phyloP scores from a whole-genome alignment of 139 green algal species.

The Picochlorum sp. region DNA sequence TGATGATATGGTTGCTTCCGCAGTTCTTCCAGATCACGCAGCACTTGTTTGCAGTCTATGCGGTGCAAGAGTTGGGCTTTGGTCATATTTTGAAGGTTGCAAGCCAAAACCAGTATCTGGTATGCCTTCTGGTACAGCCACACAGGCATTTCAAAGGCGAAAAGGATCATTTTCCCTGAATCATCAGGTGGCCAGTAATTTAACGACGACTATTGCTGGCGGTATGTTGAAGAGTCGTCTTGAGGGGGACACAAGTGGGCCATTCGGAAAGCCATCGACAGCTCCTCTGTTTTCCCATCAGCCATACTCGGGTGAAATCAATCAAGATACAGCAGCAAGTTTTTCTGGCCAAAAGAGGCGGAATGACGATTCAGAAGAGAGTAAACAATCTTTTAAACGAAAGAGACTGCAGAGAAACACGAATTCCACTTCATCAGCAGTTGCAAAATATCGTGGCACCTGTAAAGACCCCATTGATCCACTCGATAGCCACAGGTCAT shows the following conservation, averaged over 20 bases:
- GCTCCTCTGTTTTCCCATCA: too few species aligned
- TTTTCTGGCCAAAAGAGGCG: too few species aligned
- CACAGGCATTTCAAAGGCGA: not conserved
- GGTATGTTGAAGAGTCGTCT: not conserved
- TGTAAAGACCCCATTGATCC: slow-evolving; percentile 5
- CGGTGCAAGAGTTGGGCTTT: slow-evolving; percentile 27
- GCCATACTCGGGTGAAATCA: too few species aligned
- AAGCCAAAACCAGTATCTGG: not conserved
- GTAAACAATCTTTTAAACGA: not conserved
- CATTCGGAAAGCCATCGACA: not conserved
- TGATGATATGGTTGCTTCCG: not conserved
- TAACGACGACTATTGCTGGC: slow-evolving; percentile 2
- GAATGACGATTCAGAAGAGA: not conserved
- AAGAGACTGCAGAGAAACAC: not conserved
- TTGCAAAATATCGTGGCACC: not conserved
- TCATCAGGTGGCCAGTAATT: not conserved
- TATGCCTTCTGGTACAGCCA: not conserved
- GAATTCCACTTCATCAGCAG: not conserved
- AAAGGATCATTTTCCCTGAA: not conserved
- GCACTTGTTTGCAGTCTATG: slow-evolving; percentile 35
- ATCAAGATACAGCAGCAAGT: too few species aligned
- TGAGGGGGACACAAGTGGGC: not conserved
- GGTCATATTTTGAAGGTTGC: slow-evolving; percentile 24
- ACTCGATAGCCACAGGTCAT: slow-evolving; percentile 16
- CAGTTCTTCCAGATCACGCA: slow-evolving; percentile 8